Evolutionary conservation across 345 rosid genomes (phyloP).

Genomic region (Salix koriyanagi): DNA sequence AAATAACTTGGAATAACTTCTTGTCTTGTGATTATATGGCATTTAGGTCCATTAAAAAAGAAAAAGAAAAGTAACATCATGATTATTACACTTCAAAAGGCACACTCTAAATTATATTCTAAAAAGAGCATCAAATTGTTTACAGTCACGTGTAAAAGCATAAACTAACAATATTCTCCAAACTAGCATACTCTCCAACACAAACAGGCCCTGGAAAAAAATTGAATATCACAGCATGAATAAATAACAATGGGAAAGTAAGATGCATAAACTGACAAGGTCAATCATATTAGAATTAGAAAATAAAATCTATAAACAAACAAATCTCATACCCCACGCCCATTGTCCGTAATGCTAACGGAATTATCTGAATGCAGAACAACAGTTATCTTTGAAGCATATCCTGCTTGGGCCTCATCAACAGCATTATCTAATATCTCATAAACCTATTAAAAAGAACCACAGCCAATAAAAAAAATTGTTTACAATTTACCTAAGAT

Average conservation of each 20-base stretch:
- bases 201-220: background rate
- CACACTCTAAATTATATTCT: background rate
- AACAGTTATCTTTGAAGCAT: conserved; percentile 70
- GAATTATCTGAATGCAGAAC: conserved; percentile 69
- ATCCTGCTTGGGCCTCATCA: conserved; percentile 98
- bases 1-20: background rate
- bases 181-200: background rate
- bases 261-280: background rate
- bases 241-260: background rate
- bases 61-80: background rate
- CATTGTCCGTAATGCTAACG: conserved; percentile 83
- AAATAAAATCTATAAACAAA: background rate
- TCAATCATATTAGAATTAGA: background rate
- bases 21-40: background rate
- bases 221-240: background rate
- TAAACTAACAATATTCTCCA: background rate
- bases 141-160: background rate
- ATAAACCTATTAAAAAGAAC: conserved; percentile 57
- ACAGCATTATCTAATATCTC: conserved; percentile 96
- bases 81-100: background rate
- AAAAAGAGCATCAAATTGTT: background rate
- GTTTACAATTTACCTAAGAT: background rate
- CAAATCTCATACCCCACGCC: conserved; percentile 83
- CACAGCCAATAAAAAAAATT: background rate
- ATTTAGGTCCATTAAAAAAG: background rate